Percentiles rank a stretch among this genome's conserved stretches.
These are phyloP conservation scores for Colletotrichum eremochloae DNA, from an alignment of 2,329 filamentous ascomycete genomes.

Conservation along the genomic window DNA sequence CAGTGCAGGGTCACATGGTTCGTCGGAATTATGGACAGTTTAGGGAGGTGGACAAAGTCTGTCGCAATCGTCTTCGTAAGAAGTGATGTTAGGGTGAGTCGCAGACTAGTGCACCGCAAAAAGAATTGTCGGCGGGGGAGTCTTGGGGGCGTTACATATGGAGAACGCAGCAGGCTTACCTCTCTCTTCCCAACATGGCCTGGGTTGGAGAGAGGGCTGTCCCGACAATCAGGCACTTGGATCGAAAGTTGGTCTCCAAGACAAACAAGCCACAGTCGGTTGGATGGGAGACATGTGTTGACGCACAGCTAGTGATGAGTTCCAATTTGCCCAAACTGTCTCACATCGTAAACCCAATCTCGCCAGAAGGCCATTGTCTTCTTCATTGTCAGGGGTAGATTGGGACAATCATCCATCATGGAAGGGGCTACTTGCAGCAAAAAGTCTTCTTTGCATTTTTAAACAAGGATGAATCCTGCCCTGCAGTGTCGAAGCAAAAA, in stretches of 20 bases:
- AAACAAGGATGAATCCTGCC: constrained; percentile 22
- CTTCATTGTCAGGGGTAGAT: constrained; percentile 23
- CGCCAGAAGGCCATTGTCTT: constrained; percentile 22
- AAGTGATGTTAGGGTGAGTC: constrained; percentile 9
- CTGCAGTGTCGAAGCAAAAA: constrained; percentile 3
- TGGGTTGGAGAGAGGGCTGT: constrained; percentile 31
- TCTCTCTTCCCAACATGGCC: neutral
- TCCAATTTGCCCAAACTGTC: constrained; percentile 27
- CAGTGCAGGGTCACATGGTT: constrained; percentile 16
- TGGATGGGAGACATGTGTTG: constrained; percentile 34
- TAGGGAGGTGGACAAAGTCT: neutral
- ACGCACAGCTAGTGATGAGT: constrained; percentile 24
- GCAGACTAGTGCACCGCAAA: constrained; percentile 3
- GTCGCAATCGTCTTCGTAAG: constrained; percentile 14
- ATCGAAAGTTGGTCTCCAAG: constrained; percentile 19
- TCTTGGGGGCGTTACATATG: constrained; percentile 18
- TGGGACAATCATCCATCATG: neutral
- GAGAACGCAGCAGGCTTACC: constrained; percentile 10
- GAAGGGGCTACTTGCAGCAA: constrained; percentile 4
- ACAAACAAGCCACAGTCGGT: constrained; percentile 29
- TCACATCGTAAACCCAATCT: constrained; percentile 20
- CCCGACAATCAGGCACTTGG: constrained; percentile 38
- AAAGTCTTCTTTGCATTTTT: neutral
- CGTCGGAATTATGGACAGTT: neutral
- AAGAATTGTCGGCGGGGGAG: constrained; percentile 3